Evolutionary conservation across 176 grass and related monocot species (phyloP).

Genomic region (Rhynchospora pubera): DNA sequence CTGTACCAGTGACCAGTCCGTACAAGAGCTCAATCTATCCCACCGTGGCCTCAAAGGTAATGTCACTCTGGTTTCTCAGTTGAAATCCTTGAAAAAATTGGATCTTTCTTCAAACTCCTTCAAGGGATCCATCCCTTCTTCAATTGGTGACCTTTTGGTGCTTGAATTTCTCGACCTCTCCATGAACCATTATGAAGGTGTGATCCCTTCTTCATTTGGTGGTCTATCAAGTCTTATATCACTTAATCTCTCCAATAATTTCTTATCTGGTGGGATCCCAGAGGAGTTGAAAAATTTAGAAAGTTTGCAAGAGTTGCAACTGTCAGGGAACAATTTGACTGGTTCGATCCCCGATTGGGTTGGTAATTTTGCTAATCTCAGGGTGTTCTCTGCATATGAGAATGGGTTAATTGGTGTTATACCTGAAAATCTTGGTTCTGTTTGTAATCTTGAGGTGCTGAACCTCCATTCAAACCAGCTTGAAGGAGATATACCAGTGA

Average conservation of each 20-base stretch:
- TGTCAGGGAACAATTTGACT: constrained; percentile 76
- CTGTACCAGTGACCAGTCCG: constrained; percentile 33
- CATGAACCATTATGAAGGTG: constrained; percentile 52
- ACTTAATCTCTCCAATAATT: constrained; percentile 83
- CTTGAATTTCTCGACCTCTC: constrained; percentile 81
- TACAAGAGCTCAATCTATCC: constrained; percentile 59
- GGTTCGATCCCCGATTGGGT: constrained; percentile 59
- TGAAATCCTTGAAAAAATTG: constrained; percentile 35
- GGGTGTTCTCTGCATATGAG: constrained; percentile 78
- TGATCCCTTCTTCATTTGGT: constrained; percentile 32
- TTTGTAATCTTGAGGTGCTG: constrained; percentile 51
- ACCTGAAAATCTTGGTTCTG: constrained; percentile 42
- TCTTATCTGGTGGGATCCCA: constrained; percentile 41
- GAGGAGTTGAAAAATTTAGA: constrained; percentile 30
- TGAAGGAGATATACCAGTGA: constrained; percentile 53
- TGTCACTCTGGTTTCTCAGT: constrained; percentile 35
- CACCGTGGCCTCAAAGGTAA: constrained; percentile 48
- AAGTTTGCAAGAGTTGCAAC: constrained; percentile 50
- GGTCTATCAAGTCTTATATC: constrained; percentile 33
- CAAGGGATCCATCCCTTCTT: constrained; percentile 28
- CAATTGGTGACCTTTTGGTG: constrained; percentile 24
- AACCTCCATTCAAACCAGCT: constrained; percentile 93
- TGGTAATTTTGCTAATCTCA: constrained; percentile 39
- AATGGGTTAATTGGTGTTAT: constrained; percentile 57
- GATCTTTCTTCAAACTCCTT: constrained; percentile 79